phyloP scores from a whole-genome alignment of 371 early-diverging fungal species.

The Apophysomyces variabilis region DNA sequence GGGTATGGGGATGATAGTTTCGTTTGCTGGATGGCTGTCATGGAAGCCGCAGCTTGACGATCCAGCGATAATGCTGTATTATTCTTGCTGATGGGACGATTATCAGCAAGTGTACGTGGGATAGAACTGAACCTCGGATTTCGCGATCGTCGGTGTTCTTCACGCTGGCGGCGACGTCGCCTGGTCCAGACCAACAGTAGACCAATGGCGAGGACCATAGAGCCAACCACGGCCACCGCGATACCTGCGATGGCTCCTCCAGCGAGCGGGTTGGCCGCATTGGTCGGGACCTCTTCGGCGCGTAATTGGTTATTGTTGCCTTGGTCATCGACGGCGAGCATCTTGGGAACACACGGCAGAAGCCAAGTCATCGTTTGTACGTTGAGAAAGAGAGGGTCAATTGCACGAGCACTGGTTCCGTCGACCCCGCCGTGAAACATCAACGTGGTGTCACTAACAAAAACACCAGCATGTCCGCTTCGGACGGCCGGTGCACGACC shows the following conservation, averaged over 20 bases:
- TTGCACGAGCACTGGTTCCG: not conserved
- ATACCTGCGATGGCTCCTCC: constrained; percentile 7
- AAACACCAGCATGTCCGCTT: constrained; percentile 8
- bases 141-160: not conserved
- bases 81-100: too few species aligned
- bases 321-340: not conserved
- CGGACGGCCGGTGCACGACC: not conserved
- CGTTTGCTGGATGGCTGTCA: not conserved
- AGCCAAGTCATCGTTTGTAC: not conserved
- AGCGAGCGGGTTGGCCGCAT: not conserved
- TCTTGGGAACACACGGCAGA: not conserved
- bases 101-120: not conserved
- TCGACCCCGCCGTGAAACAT: constrained; percentile 9
- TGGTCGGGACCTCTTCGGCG: too few species aligned
- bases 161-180: constrained; percentile 4
- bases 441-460: constrained; percentile 6
- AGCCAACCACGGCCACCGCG: not conserved
- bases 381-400: not conserved
- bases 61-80: too few species aligned
- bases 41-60: not conserved
- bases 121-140: constrained; percentile 2
- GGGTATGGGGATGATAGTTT: not conserved
- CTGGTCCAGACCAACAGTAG: constrained; percentile 8
- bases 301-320: too few species aligned
- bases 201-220: not conserved